Evolutionary conservation across 2,329 filamentous ascomycete genomes (phyloP), one percentile per base, ranked within the genome.

Genomic region (Beauveria medogensis): DNA sequence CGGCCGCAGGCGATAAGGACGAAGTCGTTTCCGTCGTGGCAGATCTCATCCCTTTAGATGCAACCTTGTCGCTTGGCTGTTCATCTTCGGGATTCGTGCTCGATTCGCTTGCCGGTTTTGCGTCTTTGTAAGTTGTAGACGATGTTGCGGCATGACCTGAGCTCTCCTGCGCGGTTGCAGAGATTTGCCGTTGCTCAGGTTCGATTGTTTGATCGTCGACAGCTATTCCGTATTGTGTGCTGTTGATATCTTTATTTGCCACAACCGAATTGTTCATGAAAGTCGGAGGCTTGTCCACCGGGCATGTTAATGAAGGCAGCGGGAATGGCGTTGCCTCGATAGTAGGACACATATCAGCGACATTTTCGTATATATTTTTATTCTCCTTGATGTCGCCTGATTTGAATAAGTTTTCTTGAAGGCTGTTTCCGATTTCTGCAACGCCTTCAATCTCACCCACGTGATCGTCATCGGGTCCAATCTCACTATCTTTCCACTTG

Each of bases 401-500:
- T 9, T 55, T 28, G 5, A 20, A 20, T 1, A 52, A 41, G 9
- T 22, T 48, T 24, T 60, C 34, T 22, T 34, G 4, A 10, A n/a
- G n/a, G 9, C 12, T 30, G 6, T 22, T 44, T 12, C 48, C 41
- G 7, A 3, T 50, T 28, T 54, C 51, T 10, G 43, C 10, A n/a
- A 22, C 7, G 12, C 54, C 60, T 14, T 69, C 62, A 77, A 65
- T 54, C 74, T 62, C 61, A 16, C 80, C 78, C 48, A 77, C 74
- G 37, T 83, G 78, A 20, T 85, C 83, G 18, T 89, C 85, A n/a
- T 87, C 83, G 60, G 83, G 83, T 18, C 81, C 78, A 46, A 80
- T 78, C 65, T 95, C 91, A 61, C 90, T 87, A 60, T 96, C 90
- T 70, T 93, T 91, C 77, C 90, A 91, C 61, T 93, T 92, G 71